Base-by-base conservation (phyloP, 768 basidiomycete genomes). In the Cystobasidium tubakii region DNA sequence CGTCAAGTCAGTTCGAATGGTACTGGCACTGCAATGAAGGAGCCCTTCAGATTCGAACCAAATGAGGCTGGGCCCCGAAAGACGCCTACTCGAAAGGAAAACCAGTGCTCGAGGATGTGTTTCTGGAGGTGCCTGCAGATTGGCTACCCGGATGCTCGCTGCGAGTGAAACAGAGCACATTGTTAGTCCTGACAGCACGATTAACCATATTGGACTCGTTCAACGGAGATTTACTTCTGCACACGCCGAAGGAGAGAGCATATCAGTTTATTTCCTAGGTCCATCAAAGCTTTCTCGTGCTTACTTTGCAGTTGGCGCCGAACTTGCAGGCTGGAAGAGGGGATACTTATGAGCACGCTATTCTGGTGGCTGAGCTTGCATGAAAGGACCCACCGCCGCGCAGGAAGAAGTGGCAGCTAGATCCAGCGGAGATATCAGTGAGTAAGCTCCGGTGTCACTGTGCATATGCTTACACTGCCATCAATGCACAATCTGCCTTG, bases 371-470 rank as follows among this genome's bases (percentile, higher is more conserved):
- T 29, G 15, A 60, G 4, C 17, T 60, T 6, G 25, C 17, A 60
- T 60, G 4, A 3, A 50, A 21, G n/a, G 46, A 27, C 63, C 39
- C 7, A 65, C 63, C 36, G 7, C 69, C 69, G 3, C 69, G 53
- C 69, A 71, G 69, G 55, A 71, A 71, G 69, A 71, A 71, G 27
- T 71, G 69, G 69, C 69, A 71, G 31, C 69, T 71, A 17, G 21
- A 27, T 21, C 4, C n/a, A n/a, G 27, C 13, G 19, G 34, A 2
- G 34, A 27, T 12, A 34, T 13, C 6, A 29, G 9, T 9, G 39
- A 33, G 9, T 15, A n/a, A 39, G 39, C 23, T 19, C 10, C 31
- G 39, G 7, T 39, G 23, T 13, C 10, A 2, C 57, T 33, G 29
- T 65, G 31, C 13, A 27, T 9, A 9, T 39, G 33, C 31, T 34